phyloP scores from a whole-genome alignment of 2,329 filamentous ascomycete species.

The Monosporascus sp. region DNA sequence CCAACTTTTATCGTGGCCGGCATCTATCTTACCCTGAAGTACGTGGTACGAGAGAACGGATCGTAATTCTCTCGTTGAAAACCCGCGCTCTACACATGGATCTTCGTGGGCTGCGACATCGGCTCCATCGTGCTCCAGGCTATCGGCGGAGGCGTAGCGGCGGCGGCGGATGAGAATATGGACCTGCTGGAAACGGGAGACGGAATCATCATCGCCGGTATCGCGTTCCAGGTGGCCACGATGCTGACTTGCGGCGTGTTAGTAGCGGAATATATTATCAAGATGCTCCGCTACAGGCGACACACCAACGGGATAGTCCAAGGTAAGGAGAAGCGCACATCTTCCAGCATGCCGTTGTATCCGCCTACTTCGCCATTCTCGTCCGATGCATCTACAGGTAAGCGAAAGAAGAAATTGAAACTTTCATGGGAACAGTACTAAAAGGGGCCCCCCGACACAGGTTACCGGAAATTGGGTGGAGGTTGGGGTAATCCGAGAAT shows the following conservation, averaged over 20 bases:
- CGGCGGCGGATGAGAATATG: not conserved
- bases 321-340: not conserved
- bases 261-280: not conserved
- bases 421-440: not conserved
- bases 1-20: not conserved
- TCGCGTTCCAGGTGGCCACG: not conserved
- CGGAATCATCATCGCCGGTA: not conserved
- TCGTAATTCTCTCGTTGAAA: not conserved
- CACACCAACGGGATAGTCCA: not conserved
- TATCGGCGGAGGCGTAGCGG: not conserved
- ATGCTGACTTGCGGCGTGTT: not conserved
- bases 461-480: conserved; percentile 1
- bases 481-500: not conserved
- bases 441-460: not conserved
- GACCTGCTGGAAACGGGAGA: not conserved
- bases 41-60: not conserved
- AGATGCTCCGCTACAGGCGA: not conserved
- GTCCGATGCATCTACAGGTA: not conserved
- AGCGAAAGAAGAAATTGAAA: not conserved
- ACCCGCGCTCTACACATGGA: not conserved
- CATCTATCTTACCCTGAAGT: not conserved
- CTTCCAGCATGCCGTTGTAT: not conserved
- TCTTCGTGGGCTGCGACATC: conserved; percentile 1
- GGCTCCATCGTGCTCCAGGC: conserved; percentile 1
- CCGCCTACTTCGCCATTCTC: not conserved